phyloP scores from a whole-genome alignment of 352 stramenopile species.

The Phytophthora pluvialis region DNA sequence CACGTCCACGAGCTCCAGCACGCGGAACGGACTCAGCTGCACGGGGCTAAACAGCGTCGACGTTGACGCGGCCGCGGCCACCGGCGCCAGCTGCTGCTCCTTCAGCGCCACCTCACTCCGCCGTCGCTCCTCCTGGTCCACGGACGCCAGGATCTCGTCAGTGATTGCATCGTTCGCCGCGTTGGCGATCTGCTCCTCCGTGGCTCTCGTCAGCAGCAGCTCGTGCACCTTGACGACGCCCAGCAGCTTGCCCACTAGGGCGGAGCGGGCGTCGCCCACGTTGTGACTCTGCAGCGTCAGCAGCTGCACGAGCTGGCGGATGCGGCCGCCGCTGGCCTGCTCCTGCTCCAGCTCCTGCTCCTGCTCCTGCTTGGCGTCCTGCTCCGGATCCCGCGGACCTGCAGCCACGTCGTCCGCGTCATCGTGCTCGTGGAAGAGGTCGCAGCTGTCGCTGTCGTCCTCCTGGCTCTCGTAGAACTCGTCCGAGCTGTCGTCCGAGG shows the following conservation, averaged over 20 bases:
- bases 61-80: not conserved
- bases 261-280: slow-evolving; percentile 49
- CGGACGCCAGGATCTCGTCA: slow-evolving; percentile 71
- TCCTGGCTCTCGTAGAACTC: slow-evolving; percentile 44
- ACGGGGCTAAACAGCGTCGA: slow-evolving; percentile 28
- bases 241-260: slow-evolving; percentile 65
- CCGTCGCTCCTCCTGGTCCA: slow-evolving; percentile 63
- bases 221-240: slow-evolving; percentile 63
- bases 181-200: slow-evolving; percentile 71
- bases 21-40: slow-evolving; percentile 61
- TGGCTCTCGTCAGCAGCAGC: slow-evolving; percentile 68
- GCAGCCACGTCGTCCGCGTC: not conserved
- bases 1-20: slow-evolving; percentile 78
- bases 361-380: slow-evolving; percentile 1
- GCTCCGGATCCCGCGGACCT: slow-evolving; percentile 1
- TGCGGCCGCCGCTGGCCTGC: slow-evolving; percentile 36
- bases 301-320: slow-evolving; percentile 67
- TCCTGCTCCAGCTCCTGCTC: slow-evolving; percentile 18
- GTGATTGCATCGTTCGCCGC: slow-evolving; percentile 77
- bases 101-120: slow-evolving; percentile 39
- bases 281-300: slow-evolving; percentile 72
- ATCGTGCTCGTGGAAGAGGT: slow-evolving; percentile 50
- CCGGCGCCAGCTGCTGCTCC: slow-evolving; percentile 13
- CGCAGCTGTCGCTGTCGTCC: slow-evolving; percentile 33
- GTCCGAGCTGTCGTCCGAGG: slow-evolving; percentile 8